Evolutionary conservation across 768 basidiomycete genomes (phyloP).

Genomic region (Xerocomellus amylosporus): DNA sequence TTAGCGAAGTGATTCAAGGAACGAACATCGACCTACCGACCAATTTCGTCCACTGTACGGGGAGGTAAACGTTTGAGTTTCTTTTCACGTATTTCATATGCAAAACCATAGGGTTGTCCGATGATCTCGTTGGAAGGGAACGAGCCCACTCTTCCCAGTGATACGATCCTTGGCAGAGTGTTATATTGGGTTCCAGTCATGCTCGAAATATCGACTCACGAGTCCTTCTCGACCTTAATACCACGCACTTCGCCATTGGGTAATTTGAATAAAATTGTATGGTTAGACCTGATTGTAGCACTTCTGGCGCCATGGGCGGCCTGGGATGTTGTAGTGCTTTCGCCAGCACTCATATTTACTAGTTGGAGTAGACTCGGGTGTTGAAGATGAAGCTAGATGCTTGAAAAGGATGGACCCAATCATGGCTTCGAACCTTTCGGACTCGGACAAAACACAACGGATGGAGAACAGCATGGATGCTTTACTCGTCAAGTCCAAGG

Average conservation of each 20-base stretch:
- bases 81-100: constrained; percentile 81
- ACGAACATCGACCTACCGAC: constrained; percentile 38
- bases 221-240: constrained; percentile 66
- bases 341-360: constrained; percentile 14
- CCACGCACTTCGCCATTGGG: constrained; percentile 80
- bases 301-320: constrained; percentile 10
- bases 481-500: constrained; percentile 34
- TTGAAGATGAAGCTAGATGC: not conserved
- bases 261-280: constrained; percentile 75
- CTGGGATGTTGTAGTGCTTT: constrained; percentile 4
- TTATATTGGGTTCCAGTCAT: constrained; percentile 1
- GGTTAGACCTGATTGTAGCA: constrained; percentile 55
- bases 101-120: constrained; percentile 80
- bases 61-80: constrained; percentile 62
- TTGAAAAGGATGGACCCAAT: not conserved
- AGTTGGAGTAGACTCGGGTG: not conserved
- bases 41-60: constrained; percentile 71
- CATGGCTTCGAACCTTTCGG: constrained; percentile 10
- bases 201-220: constrained; percentile 45
- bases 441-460: not conserved
- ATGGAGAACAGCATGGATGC: constrained; percentile 24
- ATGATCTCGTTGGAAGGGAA: constrained; percentile 79
- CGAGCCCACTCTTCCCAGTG: constrained; percentile 82
- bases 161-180: constrained; percentile 50
- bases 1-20: constrained; percentile 2